Conservation (phyloP, 345 rosid genomes). For the Arabis hirsuta region DNA sequence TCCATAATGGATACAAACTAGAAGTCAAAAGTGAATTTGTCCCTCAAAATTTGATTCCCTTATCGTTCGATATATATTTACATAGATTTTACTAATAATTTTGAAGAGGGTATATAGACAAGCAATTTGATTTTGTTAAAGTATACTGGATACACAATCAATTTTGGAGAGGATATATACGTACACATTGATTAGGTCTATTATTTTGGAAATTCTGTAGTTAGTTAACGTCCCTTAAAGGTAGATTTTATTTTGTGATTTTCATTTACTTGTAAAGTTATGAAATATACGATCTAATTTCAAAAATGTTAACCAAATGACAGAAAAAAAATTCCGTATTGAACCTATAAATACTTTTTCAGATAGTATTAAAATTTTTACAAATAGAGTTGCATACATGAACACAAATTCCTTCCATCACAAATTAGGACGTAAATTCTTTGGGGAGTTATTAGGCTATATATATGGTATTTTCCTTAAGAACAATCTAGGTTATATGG, state of each 20-base stretch:
- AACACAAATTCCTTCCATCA: background rate
- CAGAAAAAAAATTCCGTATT: background rate
- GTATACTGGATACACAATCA: background rate
- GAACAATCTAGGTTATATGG: background rate
- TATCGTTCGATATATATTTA: background rate
- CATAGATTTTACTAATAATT: background rate
- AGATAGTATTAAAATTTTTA: background rate
- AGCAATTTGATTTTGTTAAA: too few species aligned
- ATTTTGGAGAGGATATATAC: background rate
- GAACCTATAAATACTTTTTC: background rate
- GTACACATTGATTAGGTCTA: background rate
- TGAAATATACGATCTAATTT: background rate
- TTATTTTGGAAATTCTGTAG: background rate
- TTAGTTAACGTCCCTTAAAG: background rate
- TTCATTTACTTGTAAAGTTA: background rate
- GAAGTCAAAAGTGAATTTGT: conserved; percentile 20
- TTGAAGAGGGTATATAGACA: background rate
- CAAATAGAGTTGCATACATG: background rate
- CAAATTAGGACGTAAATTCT: background rate
- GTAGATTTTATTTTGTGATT: background rate
- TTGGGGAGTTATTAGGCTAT: too few species aligned
- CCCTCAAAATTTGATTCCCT: conserved; percentile 14
- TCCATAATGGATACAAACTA: conserved; percentile 35
- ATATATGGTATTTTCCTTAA: too few species aligned
- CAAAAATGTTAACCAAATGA: background rate